Percentiles rank a stretch among this genome's conserved stretches.
phyloP scores from a whole-genome alignment of 2,329 filamentous ascomycete genomes.

The Alternaria sp. region DNA sequence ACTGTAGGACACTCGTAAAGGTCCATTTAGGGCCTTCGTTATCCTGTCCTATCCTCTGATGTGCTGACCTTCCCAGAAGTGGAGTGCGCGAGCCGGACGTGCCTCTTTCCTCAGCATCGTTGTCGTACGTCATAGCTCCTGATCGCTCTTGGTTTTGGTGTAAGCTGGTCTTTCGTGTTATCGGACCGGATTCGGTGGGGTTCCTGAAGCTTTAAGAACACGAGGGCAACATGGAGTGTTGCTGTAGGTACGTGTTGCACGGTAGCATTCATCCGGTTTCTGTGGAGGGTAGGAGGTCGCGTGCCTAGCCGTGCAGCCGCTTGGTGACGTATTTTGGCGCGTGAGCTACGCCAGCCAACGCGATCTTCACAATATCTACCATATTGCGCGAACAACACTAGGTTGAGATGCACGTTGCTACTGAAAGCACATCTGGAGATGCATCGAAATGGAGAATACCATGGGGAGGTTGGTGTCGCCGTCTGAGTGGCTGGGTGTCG shows the following conservation, averaged over 20 bases:
- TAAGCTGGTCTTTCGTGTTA: slow-evolving; percentile 1
- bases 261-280: not conserved
- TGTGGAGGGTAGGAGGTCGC: slow-evolving; percentile 6
- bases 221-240: not conserved
- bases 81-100: slow-evolving; percentile 28
- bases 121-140: slow-evolving; percentile 25
- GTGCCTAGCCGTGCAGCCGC: not conserved
- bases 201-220: not conserved
- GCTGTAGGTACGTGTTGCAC: not conserved
- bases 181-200: slow-evolving; percentile 4
- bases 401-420: not conserved
- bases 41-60: slow-evolving; percentile 4
- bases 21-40: slow-evolving; percentile 9
- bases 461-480: not conserved
- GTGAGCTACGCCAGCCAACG: not conserved
- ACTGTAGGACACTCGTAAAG: slow-evolving; percentile 25
- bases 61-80: slow-evolving; percentile 24
- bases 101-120: slow-evolving; percentile 26
- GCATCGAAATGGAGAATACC: not conserved
- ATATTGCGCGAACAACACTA: not conserved
- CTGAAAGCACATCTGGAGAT: not conserved
- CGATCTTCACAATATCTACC: not conserved
- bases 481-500: slow-evolving; percentile 6
- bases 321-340: slow-evolving; percentile 7
- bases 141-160: not conserved